Evolutionary conservation across 768 basidiomycete species (phyloP), one percentile per base, ranked within the genome.

Genomic region (Leccinum disarticulatum): DNA sequence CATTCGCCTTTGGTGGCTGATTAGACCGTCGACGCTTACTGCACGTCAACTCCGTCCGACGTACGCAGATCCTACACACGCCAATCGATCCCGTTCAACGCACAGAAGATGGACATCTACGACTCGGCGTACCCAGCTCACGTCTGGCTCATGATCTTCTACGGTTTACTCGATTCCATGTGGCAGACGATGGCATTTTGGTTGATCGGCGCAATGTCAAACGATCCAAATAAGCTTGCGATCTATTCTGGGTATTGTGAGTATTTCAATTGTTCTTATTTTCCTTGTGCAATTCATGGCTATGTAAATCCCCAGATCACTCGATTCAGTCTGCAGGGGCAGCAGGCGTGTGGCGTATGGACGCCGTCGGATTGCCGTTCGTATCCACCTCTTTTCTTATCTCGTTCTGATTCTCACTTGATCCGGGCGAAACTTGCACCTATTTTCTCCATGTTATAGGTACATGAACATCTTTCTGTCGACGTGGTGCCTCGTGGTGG

Each of bases 121-220:
- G 57, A 67, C 54, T 2, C 49, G 9, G 46, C 31, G 1, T 69
- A 55, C 46, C 67, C 65, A 17, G 61, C 59, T 19, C 79, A 79
- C 53, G 72, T 87, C 17, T 79, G 80, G 72, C 74, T 93, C 11
- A 90, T 86, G 73, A 80, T 88, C 54, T 81, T 84, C 68, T 88
- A 83, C 66, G 88, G 89, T 46, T 66, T 91, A 4, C 78, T 91
- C 49, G 90, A 93, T 64, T 78, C 91, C 0, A 86, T 90, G 83
- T 93, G 90, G 88, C 91, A 92, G 70, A 90, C 87, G 3, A 83
- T 82, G 0, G 82, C 82, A 9, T 90, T 90, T 70, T 90, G 88
- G 88, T 77, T 88, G 68, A 88, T 90, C 79, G 90, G 91, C 46
- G 86, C 88, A 9, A 88, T 93, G 86, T 88, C 87, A 25, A 91